Evolutionary conservation across 1,284 basidiomycete species (phyloP), one percentile per base, ranked within the genome.

Genomic region (Tremellales sp.): DNA sequence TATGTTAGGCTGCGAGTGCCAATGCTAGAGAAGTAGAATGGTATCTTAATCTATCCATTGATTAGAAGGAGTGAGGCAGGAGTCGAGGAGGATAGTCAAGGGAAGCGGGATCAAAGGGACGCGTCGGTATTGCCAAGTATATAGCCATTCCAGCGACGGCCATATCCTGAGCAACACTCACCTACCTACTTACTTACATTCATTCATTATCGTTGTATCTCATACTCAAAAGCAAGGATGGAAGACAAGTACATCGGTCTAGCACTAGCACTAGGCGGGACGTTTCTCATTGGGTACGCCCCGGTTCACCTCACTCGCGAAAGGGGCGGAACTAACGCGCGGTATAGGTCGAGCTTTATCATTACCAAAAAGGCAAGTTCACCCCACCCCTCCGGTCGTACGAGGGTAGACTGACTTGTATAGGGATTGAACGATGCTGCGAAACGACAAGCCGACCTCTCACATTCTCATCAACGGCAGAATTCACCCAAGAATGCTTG

Each of bases 171-270:
- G n/a, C n/a, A n/a, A n/a, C n/a, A n/a, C n/a, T n/a, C n/a, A n/a
- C n/a, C n/a, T n/a, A n/a, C n/a, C n/a, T n/a, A n/a, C n/a, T n/a
- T n/a, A n/a, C n/a, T n/a, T n/a, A n/a, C n/a, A n/a, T n/a, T n/a
- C n/a, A n/a, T n/a, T n/a, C n/a, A n/a, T n/a, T n/a, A n/a, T n/a
- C n/a, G n/a, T 31, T 31, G 29, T 15, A 31, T 31, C 8, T 31
- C 29, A 31, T 31, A 31, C 29, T n/a, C 23, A 15, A 10, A 27
- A 19, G 12, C 10, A n/a, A 89, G 89, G 86, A 77, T 89, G 26
- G 84, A 92, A 63, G 89, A 92, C 75, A 93, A 89, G 77, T 92
- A 89, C 70, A 90, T 96, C 49, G 92, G 92, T 23, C 81, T 96
- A 46, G 80, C 81, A 15, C 81, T 97, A 48, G 91, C 92, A 41